Percentiles rank a stretch among this genome's conserved stretches.
These are phyloP conservation scores for Hura crepitans DNA, from an alignment of 441 rosid genomes.

Conservation along the genomic window DNA sequence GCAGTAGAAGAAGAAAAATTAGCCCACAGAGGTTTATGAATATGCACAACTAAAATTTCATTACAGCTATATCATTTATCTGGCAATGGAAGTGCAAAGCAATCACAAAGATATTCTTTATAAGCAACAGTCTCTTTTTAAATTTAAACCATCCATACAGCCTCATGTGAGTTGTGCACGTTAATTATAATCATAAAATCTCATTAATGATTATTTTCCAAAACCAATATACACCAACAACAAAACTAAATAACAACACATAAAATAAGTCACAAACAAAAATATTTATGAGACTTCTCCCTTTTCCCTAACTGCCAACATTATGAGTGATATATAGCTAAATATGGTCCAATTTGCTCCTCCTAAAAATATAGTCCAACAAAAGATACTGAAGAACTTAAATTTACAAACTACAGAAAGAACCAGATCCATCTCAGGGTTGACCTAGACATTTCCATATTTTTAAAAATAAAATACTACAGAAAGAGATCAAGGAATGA, in stretches of 20 bases:
- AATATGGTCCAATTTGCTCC: neutral
- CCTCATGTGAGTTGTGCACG: neutral
- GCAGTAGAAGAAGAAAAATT: neutral
- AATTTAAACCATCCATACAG: neutral
- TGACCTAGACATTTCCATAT: neutral
- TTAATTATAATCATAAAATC: neutral
- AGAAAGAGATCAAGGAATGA: neutral
- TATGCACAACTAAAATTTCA: neutral
- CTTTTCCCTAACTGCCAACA: neutral
- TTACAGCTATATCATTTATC: neutral
- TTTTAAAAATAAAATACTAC: neutral
- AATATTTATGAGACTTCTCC: neutral
- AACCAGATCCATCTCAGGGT: neutral
- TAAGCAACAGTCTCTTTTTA: neutral
- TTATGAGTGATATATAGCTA: neutral
- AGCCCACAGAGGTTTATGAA: neutral
- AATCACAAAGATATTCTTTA: neutral
- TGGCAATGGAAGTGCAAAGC: neutral
- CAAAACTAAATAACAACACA: neutral
- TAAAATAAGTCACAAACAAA: neutral
- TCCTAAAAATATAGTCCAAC: neutral
- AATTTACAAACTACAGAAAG: neutral
- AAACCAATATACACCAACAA: neutral
- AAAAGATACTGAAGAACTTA: neutral
- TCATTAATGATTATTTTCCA: neutral